A percentile compares a stretch with the other conserved stretches of the same genome.
These are phyloP conservation scores for Saccharomycopsis hybrid DNA, from an alignment of 1,139 yeast species.

Conservation along the genomic window DNA sequence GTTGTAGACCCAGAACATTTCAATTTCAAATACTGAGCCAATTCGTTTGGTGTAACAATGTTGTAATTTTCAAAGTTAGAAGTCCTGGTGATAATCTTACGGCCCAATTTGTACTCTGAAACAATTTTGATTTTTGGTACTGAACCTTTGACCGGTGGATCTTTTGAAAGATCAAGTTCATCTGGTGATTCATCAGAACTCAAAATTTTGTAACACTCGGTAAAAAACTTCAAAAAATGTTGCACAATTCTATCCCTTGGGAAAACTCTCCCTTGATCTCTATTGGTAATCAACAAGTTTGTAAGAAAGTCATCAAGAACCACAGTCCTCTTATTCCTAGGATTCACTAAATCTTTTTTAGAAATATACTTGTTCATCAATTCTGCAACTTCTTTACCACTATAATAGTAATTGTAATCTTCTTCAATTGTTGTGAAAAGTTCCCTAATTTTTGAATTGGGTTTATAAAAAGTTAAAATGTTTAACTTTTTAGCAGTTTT, in stretches of 20 bases:
- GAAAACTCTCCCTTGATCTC: conserved; percentile 26
- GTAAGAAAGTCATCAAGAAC: conserved; percentile 44
- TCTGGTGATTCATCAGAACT: conserved; percentile 38
- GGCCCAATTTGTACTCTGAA: conserved; percentile 75
- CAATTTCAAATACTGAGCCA: conserved; percentile 65
- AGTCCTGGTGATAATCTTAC: conserved; percentile 72
- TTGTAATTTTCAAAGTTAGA: conserved; percentile 63
- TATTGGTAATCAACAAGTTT: conserved; percentile 26
- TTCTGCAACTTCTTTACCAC: conserved; percentile 46
- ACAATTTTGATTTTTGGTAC: conserved; percentile 62
- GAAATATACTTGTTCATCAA: conserved; percentile 52
- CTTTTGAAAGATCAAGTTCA: conserved; percentile 27
- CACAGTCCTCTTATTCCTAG: conserved; percentile 39
- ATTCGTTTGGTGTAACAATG: conserved; percentile 49
- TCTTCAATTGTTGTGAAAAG: conserved; percentile 43
- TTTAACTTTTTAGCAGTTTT: conserved; percentile 28
- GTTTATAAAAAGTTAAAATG: conserved; percentile 44
- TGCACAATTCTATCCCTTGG: conserved; percentile 48
- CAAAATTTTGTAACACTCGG: conserved; percentile 51
- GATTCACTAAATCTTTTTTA: conserved; percentile 44
- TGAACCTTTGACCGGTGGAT: conserved; percentile 49
- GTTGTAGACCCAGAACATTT: conserved; percentile 90
- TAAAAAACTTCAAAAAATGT: conserved; percentile 46
- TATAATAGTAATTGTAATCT: conserved; percentile 38
- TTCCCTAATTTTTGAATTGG: conserved; percentile 43